Percentiles rank a stretch among this genome's conserved stretches.
Conservation (phyloP, 2,329 filamentous ascomycete genomes). For the Penicillium digitatum region DNA sequence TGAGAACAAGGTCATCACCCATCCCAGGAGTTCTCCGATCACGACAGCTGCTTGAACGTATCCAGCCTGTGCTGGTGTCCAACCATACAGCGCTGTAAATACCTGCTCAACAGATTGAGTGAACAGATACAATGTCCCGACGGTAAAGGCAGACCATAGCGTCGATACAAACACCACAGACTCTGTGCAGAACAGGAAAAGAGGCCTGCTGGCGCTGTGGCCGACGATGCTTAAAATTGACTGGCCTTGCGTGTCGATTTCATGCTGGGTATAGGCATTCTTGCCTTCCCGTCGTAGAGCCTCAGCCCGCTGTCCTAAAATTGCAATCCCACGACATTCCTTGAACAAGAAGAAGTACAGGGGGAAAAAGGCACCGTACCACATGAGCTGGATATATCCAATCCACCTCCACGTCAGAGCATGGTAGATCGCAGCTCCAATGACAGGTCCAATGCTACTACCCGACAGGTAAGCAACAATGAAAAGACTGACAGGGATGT, state of each 20-base stretch:
- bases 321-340: slow-evolving; percentile 42
- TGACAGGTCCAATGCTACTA: slow-evolving; percentile 44
- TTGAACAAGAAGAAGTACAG: slow-evolving; percentile 40
- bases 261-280: slow-evolving; percentile 27
- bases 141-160: slow-evolving; percentile 44
- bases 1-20: slow-evolving; percentile 32
- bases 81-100: slow-evolving; percentile 34
- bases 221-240: slow-evolving; percentile 27
- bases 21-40: slow-evolving; percentile 42
- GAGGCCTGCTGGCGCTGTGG: slow-evolving; percentile 37
- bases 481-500: slow-evolving; percentile 42
- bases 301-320: slow-evolving; percentile 36
- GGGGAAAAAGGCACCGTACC: slow-evolving; percentile 36
- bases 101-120: slow-evolving; percentile 44
- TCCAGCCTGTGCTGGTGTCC: slow-evolving; percentile 32
- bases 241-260: slow-evolving; percentile 35
- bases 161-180: slow-evolving; percentile 44
- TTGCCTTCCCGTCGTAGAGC: slow-evolving; percentile 32
- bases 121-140: slow-evolving; percentile 44
- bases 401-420: slow-evolving; percentile 37
- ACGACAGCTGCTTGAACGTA: slow-evolving; percentile 43
- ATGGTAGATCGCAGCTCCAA: slow-evolving; percentile 37
- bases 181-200: slow-evolving; percentile 41
- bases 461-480: slow-evolving; percentile 43
- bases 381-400: slow-evolving; percentile 43